These are phyloP conservation scores for Sphagnum magellanicum DNA, from an alignment of 228 moss, liverwort and hornwort species.

Conservation along the genomic window DNA sequence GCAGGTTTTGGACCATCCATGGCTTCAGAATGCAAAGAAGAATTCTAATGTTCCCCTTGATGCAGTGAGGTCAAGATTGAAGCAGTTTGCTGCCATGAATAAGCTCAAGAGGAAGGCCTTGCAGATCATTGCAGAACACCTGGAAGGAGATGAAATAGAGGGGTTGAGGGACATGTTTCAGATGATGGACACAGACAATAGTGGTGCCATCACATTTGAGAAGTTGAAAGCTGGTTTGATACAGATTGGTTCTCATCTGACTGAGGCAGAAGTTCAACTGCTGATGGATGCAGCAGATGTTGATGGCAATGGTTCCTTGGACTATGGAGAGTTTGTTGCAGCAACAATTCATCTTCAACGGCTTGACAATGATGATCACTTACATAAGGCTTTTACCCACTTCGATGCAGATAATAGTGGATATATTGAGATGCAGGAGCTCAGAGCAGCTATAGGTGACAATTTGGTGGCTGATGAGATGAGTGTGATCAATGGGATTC, in stretches of 20 bases:
- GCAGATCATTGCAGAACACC: slow-evolving; percentile 74
- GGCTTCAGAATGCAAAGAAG: slow-evolving; percentile 81
- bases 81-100: slow-evolving; percentile 89
- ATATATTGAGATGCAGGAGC: slow-evolving; percentile 54
- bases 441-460: slow-evolving; percentile 43
- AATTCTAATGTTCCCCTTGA: slow-evolving; percentile 73
- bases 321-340: slow-evolving; percentile 76
- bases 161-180: slow-evolving; percentile 75
- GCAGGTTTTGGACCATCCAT: slow-evolving; percentile 82
- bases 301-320: slow-evolving; percentile 37
- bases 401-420: slow-evolving; percentile 64
- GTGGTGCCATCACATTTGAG: slow-evolving; percentile 62
- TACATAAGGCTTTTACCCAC: slow-evolving; percentile 50
- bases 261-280: slow-evolving; percentile 70
- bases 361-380: slow-evolving; percentile 67
- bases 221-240: slow-evolving; percentile 67
- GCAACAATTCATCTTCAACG: slow-evolving; percentile 65
- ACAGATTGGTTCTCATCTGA: slow-evolving; percentile 68
- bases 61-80: slow-evolving; percentile 70
- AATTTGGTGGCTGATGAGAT: slow-evolving; percentile 8
- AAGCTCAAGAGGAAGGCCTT: slow-evolving; percentile 82
- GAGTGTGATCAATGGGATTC: slow-evolving; percentile 40
- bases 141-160: slow-evolving; percentile 76
- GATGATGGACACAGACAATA: slow-evolving; percentile 57
- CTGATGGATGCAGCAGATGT: slow-evolving; percentile 66